Percentiles rank a stretch among this genome's conserved stretches.
phyloP scores from a whole-genome alignment of 352 stramenopile genomes.

The Pythium insidiosum region DNA sequence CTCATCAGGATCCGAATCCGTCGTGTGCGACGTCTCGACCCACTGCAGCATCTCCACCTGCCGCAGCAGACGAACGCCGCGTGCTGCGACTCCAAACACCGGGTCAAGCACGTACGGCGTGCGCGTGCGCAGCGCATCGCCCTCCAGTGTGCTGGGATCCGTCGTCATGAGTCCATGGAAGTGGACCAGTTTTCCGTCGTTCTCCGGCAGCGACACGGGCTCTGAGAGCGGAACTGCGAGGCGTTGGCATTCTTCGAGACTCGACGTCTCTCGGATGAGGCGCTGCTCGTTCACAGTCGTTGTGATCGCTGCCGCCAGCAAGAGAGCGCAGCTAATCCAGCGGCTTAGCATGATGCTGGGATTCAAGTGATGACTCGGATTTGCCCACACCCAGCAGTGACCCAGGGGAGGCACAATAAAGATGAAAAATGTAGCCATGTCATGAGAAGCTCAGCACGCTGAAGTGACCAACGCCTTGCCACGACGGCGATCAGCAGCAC shows the following conservation, averaged over 20 bases:
- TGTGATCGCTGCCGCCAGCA: conserved; percentile 39
- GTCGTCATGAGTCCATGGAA: conserved; percentile 32
- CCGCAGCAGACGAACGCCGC: conserved; percentile 55
- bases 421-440: no score
- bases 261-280: conserved; percentile 34
- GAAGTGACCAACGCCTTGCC: no score
- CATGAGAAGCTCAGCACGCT: no score
- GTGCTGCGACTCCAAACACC: conserved; percentile 48
- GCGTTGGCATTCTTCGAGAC: conserved; percentile 40
- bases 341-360: conserved; percentile 28
- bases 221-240: conserved; percentile 15
- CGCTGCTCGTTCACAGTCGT: conserved; percentile 46
- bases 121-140: conserved; percentile 9
- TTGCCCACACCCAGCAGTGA: no score
- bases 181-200: conserved; percentile 20
- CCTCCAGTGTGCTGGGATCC: conserved; percentile 9
- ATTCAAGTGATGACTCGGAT: no score
- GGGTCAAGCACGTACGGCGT: conserved; percentile 47
- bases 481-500: no score
- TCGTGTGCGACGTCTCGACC: conserved; percentile 67
- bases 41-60: conserved; percentile 79
- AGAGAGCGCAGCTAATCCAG: conserved; percentile 33
- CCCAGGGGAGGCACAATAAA: no score
- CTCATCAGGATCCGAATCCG: conserved; percentile 11
- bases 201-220: conserved; percentile 1